phyloP scores from a whole-genome alignment of 2,329 filamentous ascomycete genomes.

The Ceratocystis cacaofunesta region DNA sequence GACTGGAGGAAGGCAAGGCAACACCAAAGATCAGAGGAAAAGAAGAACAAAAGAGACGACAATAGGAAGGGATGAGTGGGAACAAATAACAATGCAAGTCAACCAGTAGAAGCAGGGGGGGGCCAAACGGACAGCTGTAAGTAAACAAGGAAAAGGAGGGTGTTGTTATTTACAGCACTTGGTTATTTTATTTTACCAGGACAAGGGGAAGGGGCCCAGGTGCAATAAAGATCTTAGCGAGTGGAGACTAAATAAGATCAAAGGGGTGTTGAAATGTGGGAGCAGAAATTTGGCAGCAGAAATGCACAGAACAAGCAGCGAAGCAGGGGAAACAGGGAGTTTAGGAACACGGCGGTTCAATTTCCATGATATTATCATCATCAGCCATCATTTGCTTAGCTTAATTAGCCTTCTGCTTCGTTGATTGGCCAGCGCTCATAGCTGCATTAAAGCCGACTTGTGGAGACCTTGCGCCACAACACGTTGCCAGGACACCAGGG shows the following conservation, averaged over 20 bases:
- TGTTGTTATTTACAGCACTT: neutral
- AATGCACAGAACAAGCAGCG: neutral
- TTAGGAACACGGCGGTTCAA: neutral
- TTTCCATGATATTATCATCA: conserved; percentile 7
- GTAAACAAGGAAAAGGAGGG: conserved; percentile 6
- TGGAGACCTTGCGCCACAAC: conserved; percentile 2
- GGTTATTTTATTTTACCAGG: neutral
- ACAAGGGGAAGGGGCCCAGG: neutral
- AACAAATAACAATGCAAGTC: conserved; percentile 1
- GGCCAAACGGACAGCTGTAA: neutral
- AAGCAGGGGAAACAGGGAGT: neutral
- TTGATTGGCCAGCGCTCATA: neutral
- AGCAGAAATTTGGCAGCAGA: neutral
- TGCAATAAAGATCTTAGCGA: neutral
- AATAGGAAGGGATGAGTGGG: neutral
- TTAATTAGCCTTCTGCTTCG: neutral
- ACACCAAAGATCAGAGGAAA: neutral
- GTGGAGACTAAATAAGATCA: neutral
- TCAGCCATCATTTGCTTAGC: neutral
- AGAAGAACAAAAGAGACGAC: conserved; percentile 1
- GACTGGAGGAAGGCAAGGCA: conserved; percentile 4
- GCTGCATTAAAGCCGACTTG: neutral
- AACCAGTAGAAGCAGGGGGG: conserved; percentile 13
- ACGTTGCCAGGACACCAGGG: conserved; percentile 1
- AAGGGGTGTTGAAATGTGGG: neutral